Evolutionary conservation across 345 rosid species (phyloP).

Genomic region (Mangifera indica): DNA sequence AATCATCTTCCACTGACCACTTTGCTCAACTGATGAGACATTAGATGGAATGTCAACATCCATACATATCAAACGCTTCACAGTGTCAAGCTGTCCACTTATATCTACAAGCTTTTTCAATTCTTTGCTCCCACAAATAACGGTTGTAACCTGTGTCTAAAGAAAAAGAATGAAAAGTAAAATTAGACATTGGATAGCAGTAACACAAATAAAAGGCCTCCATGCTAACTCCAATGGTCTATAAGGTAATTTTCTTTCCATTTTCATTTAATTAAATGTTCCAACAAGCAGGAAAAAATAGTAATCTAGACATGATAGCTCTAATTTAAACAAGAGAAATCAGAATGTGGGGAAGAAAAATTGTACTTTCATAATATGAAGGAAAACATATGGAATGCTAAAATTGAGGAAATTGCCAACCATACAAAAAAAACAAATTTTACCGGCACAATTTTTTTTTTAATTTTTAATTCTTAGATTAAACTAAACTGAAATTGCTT

Average conservation of each 20-base stretch:
- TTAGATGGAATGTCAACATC: conserved; percentile 72
- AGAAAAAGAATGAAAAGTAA: conserved; percentile 18
- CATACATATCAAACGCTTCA: conserved; percentile 79
- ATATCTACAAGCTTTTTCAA: conserved; percentile 77
- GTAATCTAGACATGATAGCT: conserved; percentile 4
- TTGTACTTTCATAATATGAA: background rate
- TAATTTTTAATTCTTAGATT: too few relatives aligned
- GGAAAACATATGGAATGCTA: background rate
- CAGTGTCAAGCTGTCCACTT: conserved; percentile 86
- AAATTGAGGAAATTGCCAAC: background rate
- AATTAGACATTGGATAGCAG: background rate
- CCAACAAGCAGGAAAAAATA: conserved; percentile 12
- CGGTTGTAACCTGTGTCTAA: conserved; percentile 92
- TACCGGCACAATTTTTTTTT: background rate
- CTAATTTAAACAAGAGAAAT: background rate
- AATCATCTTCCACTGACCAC: conserved; percentile 55
- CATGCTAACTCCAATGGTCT: background rate
- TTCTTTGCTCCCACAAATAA: conserved; percentile 87
- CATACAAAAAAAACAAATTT: background rate
- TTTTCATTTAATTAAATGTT: background rate
- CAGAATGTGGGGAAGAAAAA: background rate
- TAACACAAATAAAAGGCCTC: background rate
- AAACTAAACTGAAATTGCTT: background rate
- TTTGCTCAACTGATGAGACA: conserved; percentile 40
- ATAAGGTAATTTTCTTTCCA: background rate